Base-by-base conservation (phyloP, 257 asterid species). In the Fraxinus americana region DNA sequence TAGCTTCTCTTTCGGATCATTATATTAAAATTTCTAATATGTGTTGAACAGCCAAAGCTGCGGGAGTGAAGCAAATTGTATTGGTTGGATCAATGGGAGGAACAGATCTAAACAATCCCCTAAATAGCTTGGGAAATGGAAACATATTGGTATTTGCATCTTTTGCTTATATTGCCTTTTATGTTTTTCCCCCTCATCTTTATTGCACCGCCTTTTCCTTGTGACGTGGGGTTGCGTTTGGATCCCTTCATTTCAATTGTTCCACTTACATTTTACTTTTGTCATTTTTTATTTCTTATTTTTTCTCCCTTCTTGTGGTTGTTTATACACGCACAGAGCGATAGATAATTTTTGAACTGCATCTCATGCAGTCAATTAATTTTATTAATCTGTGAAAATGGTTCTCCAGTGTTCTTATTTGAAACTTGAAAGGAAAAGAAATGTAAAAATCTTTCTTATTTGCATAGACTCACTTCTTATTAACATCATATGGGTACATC, bases 61-160 rank as follows among this genome's bases (percentile, higher is more conserved):
- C 96, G 74, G 98, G 98, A 72, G 98, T 93, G 85, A 93, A 95
- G 94, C 97, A 91, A 3, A 89, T 95, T 78, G 96, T 95, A 74
- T 82, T 95, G 87, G 92, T 95, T 73, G 98, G 99, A 78, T 95
- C 99, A 38, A 95, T 95, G 99, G 99, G 99, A 83, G 99, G 98
- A 83, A 90, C 89, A 13, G 86, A 89, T 70, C 90, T 77, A 7
- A 87, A 90, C 79, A 91, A 95, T 78, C 97, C 97, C 11, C 81
- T 95, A 17, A 95, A 95, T 84, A 89, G 88, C 89, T 41, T 95
- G 70, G 99, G 96, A 35, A 90, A 95, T 65, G 99, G 99, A 72
- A 93, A 93, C 39, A 95, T 95, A 85, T 87, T 95, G 99, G 99
- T 95, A 43, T 2, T 92, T 84, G 1, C 1, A 35, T 52, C 21